Conservation (phyloP, 345 rosid genomes). For the Pistacia atlantica region DNA sequence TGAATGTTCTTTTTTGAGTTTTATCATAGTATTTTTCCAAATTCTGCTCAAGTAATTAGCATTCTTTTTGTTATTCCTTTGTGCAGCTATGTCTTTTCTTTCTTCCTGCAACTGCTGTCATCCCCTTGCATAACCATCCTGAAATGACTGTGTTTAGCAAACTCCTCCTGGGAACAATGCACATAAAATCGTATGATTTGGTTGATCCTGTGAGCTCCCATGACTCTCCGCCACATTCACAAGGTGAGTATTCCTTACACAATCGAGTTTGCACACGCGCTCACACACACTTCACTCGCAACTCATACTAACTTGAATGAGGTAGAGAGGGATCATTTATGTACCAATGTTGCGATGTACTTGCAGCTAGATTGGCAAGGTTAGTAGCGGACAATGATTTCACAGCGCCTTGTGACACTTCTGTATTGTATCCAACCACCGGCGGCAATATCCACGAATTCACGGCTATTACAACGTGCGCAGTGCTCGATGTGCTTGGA, state of each 20-base stretch:
- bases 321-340: not conserved
- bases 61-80: not conserved
- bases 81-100: constrained; percentile 67
- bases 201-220: constrained; percentile 29
- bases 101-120: constrained; percentile 61
- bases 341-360: constrained; percentile 1
- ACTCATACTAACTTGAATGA: not conserved
- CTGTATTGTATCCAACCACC: constrained; percentile 67
- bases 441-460: constrained; percentile 78
- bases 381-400: constrained; percentile 34
- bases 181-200: constrained; percentile 72
- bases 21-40: not conserved
- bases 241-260: constrained; percentile 31
- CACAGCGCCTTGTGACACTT: constrained; percentile 61
- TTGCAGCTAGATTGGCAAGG: constrained; percentile 57
- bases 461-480: constrained; percentile 68
- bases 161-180: constrained; percentile 64
- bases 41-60: not conserved
- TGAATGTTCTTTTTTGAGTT: too few relatives aligned
- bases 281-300: not conserved
- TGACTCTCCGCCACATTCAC: constrained; percentile 18
- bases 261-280: not conserved
- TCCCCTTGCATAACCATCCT: constrained; percentile 83
- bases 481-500: constrained; percentile 66
- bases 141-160: constrained; percentile 80